Conservation (phyloP, 2,329 filamentous ascomycete species). For the Cercospora brassicicola region DNA sequence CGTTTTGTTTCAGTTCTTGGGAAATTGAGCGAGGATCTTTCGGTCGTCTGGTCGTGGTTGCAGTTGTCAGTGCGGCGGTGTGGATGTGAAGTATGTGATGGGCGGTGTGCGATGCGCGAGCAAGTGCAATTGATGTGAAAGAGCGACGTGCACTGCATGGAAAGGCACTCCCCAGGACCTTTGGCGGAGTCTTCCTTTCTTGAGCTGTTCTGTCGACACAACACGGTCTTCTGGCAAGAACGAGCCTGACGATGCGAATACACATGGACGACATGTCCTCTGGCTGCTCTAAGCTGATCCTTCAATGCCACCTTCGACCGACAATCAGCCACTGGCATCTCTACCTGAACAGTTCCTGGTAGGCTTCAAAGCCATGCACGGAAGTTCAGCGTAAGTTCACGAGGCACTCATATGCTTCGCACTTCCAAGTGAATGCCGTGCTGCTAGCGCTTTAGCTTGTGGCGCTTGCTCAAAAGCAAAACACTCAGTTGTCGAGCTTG, state of each 20-base stretch:
- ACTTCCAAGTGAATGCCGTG: slow-evolving; percentile 6
- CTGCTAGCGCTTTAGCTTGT: not conserved
- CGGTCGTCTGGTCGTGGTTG: not conserved
- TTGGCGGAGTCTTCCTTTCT: no score
- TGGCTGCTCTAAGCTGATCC: no score
- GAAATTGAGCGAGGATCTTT: not conserved
- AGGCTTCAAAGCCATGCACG: not conserved
- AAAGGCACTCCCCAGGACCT: not conserved
- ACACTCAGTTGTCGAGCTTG: slow-evolving; percentile 8
- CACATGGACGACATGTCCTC: no score
- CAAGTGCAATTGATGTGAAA: not conserved
- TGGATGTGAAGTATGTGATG: not conserved
- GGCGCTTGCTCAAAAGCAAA: not conserved
- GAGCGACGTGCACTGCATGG: not conserved
- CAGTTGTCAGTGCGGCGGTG: not conserved
- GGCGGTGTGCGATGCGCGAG: not conserved
- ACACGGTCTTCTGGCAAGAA: not conserved
- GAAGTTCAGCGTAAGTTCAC: not conserved
- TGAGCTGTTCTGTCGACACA: no score
- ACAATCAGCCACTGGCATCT: not conserved
- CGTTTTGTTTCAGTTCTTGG: slow-evolving; percentile 7
- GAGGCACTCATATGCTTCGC: slow-evolving; percentile 3
- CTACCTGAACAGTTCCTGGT: not conserved
- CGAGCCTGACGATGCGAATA: not conserved
- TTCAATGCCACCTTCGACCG: not conserved